A percentile compares a stretch with the other conserved stretches of the same genome.
Conservation (phyloP, 2,329 filamentous ascomycete species). For the Canariomyces notabilis region DNA sequence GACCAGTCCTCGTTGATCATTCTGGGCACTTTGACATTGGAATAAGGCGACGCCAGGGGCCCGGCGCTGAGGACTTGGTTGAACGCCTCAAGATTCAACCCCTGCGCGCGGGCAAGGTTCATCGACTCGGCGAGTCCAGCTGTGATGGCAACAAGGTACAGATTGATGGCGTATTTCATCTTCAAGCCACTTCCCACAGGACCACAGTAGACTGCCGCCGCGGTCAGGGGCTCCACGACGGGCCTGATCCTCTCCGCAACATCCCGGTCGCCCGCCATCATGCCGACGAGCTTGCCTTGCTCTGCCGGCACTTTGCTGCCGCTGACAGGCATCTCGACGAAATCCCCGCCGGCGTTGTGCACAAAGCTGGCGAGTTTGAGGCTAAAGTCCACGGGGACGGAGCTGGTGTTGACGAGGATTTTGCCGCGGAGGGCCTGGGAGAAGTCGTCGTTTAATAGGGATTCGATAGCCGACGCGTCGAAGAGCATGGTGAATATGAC, state of each 20-base stretch:
- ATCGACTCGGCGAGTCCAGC: constrained; percentile 32
- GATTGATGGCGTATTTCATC: constrained; percentile 32
- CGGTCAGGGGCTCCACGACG: constrained; percentile 27
- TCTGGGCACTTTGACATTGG: too few species aligned
- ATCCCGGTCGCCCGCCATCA: constrained; percentile 29
- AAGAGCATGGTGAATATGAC: too few species aligned
- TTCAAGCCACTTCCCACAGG: constrained; percentile 29
- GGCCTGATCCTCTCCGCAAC: constrained; percentile 25
- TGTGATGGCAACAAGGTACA: constrained; percentile 29
- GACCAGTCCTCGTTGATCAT: too few species aligned
- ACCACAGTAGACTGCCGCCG: constrained; percentile 31
- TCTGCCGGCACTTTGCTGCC: constrained; percentile 32
- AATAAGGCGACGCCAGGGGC: constrained; percentile 27
- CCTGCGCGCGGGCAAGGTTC: constrained; percentile 30
- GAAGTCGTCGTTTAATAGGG: too few species aligned
- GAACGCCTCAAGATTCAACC: constrained; percentile 29
- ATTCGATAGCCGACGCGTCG: too few species aligned
- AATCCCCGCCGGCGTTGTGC: constrained; percentile 27
- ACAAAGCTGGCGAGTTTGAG: too few species aligned
- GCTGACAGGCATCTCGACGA: constrained; percentile 34
- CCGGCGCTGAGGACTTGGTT: constrained; percentile 29
- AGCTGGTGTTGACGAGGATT: too few species aligned
- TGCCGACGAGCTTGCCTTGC: constrained; percentile 30
- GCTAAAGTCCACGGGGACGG: too few species aligned
- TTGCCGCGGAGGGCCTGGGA: too few species aligned